These are phyloP conservation scores for Vaccinium myrtillus DNA, from an alignment of 148 eudicot genomes.

Conservation along the genomic window DNA sequence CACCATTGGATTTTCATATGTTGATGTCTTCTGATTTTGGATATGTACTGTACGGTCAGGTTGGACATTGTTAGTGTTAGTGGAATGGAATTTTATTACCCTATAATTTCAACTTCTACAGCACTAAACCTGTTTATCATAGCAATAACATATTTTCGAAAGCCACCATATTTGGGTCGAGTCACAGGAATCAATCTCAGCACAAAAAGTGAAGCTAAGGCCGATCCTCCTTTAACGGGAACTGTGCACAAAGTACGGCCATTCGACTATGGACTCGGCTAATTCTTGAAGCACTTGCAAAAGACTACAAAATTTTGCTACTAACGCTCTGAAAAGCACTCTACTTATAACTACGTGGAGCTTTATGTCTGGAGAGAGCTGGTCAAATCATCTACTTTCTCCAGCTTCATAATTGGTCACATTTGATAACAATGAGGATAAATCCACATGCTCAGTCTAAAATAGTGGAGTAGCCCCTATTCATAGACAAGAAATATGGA, in stretches of 20 bases:
- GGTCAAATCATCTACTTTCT: background rate
- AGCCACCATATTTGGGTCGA: background rate
- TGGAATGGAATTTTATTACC: background rate
- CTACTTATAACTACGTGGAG: background rate
- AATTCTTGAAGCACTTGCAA: background rate
- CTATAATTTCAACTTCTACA: background rate
- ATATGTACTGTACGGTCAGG: background rate
- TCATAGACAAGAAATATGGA: background rate
- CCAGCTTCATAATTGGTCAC: background rate
- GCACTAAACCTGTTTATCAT: background rate
- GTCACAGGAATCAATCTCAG: background rate
- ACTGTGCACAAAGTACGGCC: background rate
- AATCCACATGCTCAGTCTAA: constrained; percentile 9
- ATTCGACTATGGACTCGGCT: background rate
- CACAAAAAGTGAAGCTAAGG: background rate
- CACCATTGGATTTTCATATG: background rate
- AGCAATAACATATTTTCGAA: background rate
- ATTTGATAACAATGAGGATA: background rate
- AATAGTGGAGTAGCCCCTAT: background rate
- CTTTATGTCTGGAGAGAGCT: background rate
- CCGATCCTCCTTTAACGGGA: background rate
- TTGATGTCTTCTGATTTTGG: background rate
- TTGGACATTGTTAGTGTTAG: background rate
- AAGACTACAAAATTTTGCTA: background rate
- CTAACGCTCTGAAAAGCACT: background rate